Base-by-base conservation (phyloP, 1,139 yeast species). In the Hyphopichia wangnamkhiaoensis region DNA sequence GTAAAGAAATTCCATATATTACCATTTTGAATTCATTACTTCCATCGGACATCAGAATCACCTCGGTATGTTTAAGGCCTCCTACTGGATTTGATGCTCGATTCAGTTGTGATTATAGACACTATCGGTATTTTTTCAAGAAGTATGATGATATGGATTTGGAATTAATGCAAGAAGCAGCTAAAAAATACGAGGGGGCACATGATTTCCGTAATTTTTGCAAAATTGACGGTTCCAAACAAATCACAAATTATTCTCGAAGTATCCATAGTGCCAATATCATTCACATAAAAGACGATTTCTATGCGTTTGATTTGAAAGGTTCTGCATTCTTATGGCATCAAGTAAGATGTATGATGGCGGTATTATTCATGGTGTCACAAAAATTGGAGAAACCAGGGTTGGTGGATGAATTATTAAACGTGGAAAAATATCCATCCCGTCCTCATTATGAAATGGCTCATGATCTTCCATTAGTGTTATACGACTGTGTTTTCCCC, bases 281-380 rank as follows among this genome's bases (percentile, higher is more conserved):
- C 12, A 45, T 69, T 8, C 69, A 63, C 5, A 50, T 78, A 5
- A 53, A 60, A 33, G 73, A 67, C 19, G 76, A 73, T 31, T 68
- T 73, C 41, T 86, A 74, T 53, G 84, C 83, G 42, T 82, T 93
- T 58, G 91, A 90, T 56, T 67, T 93, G 38, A 74, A 79, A 47
- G 99, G 98, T 0, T 71, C 88, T 2, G 98, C 98, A 6, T 94
- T 94, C 52, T 66, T 94, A 43, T 94, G 98, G 98, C 98, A 94
- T 58, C 99, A 94, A 60, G 99, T 94, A 17, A 76, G 98, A 38
- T 90, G 96, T 50, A 93, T 94, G 95, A 79, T 90, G 65, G 95
- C 95, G 0, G 71, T 87, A 6, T 60, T 94, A 38, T 79, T 94
- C 40, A 63, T 84, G 19, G 80, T 91, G 4, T 98, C 96, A 1